These are phyloP conservation scores for Parastagonospora nodorum DNA, from an alignment of 2,329 filamentous ascomycete species.

Conservation along the genomic window DNA sequence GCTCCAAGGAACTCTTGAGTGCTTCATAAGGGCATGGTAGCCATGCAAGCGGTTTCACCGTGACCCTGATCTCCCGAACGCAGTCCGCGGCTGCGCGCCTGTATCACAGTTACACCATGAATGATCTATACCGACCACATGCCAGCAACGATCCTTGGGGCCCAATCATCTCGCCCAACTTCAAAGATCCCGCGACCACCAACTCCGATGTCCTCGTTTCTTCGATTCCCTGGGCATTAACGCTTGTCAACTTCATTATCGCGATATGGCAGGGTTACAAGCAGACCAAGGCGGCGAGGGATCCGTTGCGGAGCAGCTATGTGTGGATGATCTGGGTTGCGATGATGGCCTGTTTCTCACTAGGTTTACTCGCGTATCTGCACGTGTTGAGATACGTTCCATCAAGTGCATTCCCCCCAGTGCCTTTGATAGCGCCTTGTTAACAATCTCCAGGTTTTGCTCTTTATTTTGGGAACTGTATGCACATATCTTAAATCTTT, in stretches of 20 bases:
- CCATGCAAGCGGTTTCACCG: no score
- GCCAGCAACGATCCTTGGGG: conserved; percentile 19
- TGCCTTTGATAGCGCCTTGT: neutral
- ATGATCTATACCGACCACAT: no score
- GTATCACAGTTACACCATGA: no score
- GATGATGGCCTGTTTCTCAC: conserved; percentile 49
- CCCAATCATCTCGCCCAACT: conserved; percentile 30
- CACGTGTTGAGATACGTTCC: conserved; percentile 40
- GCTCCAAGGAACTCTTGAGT: no score
- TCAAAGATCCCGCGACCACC: conserved; percentile 33
- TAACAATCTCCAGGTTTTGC: conserved; percentile 32
- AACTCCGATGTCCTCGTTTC: conserved; percentile 39
- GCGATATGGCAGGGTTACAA: conserved; percentile 41
- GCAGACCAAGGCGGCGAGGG: conserved; percentile 34
- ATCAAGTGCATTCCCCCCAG: conserved; percentile 33
- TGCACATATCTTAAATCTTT: neutral
- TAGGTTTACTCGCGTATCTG: conserved; percentile 49
- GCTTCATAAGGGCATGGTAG: no score
- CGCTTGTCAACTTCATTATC: conserved; percentile 29
- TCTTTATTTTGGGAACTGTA: conserved; percentile 41
- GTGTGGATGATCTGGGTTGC: conserved; percentile 58
- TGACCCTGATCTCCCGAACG: no score
- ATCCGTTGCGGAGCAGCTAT: conserved; percentile 47
- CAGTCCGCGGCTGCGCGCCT: no score
- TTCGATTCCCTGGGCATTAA: conserved; percentile 34